phyloP scores from a whole-genome alignment of 164 flowering plant species.

The Tetrastigma voinierianum region DNA sequence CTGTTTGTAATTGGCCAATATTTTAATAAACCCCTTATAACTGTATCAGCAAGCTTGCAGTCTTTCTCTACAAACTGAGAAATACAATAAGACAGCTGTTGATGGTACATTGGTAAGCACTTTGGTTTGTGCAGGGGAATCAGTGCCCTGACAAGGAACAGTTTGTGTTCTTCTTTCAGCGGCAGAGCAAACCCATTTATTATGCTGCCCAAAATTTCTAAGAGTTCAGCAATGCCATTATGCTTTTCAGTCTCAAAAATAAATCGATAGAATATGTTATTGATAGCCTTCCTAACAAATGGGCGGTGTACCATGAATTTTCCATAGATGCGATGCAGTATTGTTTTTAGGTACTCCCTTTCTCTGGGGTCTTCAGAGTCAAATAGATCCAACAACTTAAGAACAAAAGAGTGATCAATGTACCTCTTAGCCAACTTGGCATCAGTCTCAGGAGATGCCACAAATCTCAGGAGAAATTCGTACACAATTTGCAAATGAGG shows the following conservation, averaged over 20 bases:
- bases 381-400: conserved; percentile 69
- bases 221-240: conserved; percentile 77
- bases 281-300: conserved; percentile 74
- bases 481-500: conserved; percentile 84
- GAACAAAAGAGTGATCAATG: conserved; percentile 74
- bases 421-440: conserved; percentile 75
- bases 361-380: conserved; percentile 91
- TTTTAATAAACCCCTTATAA: conserved; percentile 71
- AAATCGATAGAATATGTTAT: conserved; percentile 70
- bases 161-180: conserved; percentile 81
- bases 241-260: conserved; percentile 83
- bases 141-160: conserved; percentile 63
- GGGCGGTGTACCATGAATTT: conserved; percentile 92
- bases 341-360: conserved; percentile 80
- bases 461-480: conserved; percentile 68
- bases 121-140: conserved; percentile 92
- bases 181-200: conserved; percentile 91
- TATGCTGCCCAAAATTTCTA: conserved; percentile 80
- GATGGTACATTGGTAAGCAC: conserved; percentile 76
- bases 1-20: conserved; percentile 84
- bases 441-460: conserved; percentile 77
- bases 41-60: conserved; percentile 79
- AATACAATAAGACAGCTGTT: conserved; percentile 77
- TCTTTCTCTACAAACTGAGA: conserved; percentile 90
- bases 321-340: conserved; percentile 87